A percentile compares a stretch with the other conserved stretches of the same genome.
Evolutionary conservation across 768 basidiomycete genomes (phyloP).

Genomic region (Cystobasidiopsis lactophilus): DNA sequence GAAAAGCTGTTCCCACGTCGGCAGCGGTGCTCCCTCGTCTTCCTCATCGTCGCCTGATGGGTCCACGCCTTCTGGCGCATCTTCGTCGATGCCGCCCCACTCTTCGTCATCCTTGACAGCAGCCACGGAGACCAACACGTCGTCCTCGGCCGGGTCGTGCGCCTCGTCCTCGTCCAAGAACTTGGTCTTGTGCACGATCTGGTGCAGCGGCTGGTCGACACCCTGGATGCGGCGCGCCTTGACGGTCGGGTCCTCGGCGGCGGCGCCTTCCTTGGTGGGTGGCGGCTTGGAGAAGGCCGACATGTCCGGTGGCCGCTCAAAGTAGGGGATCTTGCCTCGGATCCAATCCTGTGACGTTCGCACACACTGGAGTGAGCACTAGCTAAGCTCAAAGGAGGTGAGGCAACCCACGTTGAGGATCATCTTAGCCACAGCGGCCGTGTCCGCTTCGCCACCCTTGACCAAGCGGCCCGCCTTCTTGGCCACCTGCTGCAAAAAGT

Average conservation of each 20-base stretch:
- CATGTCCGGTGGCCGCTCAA: constrained; percentile 72
- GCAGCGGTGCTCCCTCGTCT: no score
- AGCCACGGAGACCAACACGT: constrained; percentile 4
- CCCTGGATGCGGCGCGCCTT: constrained; percentile 30
- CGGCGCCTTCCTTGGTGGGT: constrained; percentile 6
- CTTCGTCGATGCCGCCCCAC: constrained; percentile 22
- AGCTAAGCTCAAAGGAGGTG: neutral
- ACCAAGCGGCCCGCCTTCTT: constrained; percentile 75
- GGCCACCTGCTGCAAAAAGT: constrained; percentile 62
- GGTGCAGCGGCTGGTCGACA: constrained; percentile 22
- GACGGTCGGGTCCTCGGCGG: constrained; percentile 6
- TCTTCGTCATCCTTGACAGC: constrained; percentile 14
- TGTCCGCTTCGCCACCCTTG: constrained; percentile 83
- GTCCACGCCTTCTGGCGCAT: constrained; percentile 22
- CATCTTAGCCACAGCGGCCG: constrained; percentile 82
- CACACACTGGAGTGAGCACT: no score
- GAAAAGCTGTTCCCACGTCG: constrained; percentile 76
- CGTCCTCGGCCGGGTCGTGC: neutral
- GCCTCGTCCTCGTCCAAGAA: constrained; percentile 19
- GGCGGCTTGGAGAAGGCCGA: constrained; percentile 28
- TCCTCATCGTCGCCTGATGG: constrained; percentile 22
- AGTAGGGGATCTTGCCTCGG: constrained; percentile 87
- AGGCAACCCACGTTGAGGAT: constrained; percentile 40
- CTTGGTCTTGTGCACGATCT: constrained; percentile 18
- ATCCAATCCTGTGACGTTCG: constrained; percentile 46